A percentile compares a stretch with the other conserved stretches of the same genome.
phyloP scores from a whole-genome alignment of 2,329 filamentous ascomycete genomes.

The Pochonia chlamydosporia region DNA sequence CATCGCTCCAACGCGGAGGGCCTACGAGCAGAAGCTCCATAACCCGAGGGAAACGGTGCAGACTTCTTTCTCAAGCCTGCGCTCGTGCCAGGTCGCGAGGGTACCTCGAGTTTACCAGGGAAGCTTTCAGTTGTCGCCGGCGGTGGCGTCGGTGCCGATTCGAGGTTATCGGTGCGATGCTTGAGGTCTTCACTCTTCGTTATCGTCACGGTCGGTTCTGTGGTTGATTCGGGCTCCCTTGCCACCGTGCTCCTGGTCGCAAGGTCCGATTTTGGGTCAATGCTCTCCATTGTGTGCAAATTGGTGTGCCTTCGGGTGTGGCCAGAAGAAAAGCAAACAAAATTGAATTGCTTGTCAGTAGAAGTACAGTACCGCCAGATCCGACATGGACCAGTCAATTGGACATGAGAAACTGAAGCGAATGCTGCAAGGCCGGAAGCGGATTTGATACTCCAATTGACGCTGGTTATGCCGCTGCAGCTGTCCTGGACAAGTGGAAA shows the following conservation, averaged over 20 bases:
- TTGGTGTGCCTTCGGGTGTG: no score
- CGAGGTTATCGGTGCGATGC: background rate
- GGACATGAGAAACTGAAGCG: no score
- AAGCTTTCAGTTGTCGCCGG: background rate
- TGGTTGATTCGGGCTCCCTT: background rate
- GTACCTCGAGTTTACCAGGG: conserved; percentile 4
- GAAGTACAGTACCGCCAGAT: no score
- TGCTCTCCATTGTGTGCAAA: background rate
- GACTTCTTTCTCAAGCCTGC: background rate
- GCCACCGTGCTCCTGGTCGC: no score
- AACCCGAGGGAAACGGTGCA: background rate
- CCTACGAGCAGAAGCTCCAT: background rate
- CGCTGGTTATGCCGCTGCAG: no score
- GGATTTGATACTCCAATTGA: no score
- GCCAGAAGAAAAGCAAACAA: background rate
- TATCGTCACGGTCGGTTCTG: background rate
- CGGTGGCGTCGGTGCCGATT: no score
- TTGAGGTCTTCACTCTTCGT: background rate
- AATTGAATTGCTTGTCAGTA: no score
- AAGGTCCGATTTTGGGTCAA: background rate
- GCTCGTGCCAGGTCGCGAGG: background rate
- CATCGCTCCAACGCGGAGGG: conserved; percentile 5
- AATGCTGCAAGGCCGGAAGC: no score
- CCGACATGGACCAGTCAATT: no score
- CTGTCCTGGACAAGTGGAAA: no score